These are phyloP conservation scores for Fusarium staphyleae DNA, from an alignment of 2,329 filamentous ascomycete species.

Conservation along the genomic window DNA sequence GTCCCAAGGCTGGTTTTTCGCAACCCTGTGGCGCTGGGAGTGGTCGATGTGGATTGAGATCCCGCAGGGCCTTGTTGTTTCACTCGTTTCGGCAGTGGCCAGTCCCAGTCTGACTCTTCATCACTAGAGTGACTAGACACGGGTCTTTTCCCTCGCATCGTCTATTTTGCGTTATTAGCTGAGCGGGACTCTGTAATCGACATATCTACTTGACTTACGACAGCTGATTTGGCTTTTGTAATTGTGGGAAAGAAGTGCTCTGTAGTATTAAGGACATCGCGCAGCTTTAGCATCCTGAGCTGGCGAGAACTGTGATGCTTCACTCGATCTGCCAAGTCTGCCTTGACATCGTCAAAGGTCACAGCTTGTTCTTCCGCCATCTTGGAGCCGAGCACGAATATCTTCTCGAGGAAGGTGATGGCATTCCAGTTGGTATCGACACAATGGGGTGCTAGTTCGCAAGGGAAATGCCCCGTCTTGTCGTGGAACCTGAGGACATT, in stretches of 20 bases:
- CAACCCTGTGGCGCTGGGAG: not conserved
- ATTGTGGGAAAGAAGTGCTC: not conserved
- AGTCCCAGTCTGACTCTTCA: not conserved
- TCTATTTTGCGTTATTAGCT: not conserved
- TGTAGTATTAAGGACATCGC: not conserved
- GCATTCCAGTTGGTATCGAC: not conserved
- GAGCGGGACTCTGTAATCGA: not conserved
- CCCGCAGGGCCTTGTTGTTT: not conserved
- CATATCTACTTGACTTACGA: not conserved
- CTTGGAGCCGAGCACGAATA: not conserved
- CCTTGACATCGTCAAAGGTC: not conserved
- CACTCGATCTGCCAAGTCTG: not conserved
- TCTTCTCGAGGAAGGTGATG: not conserved
- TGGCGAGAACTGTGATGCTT: not conserved
- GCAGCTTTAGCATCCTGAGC: not conserved
- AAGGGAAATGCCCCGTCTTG: not conserved
- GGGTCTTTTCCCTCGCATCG: not conserved
- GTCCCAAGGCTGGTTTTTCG: not conserved
- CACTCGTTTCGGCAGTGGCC: not conserved
- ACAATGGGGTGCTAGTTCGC: not conserved
- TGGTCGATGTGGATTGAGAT: not conserved
- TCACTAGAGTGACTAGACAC: not conserved
- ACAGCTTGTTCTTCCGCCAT: not conserved
- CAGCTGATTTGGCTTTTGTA: not conserved
- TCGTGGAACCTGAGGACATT: not conserved